These are phyloP conservation scores for Debaryomyces tyrocola DNA, from an alignment of 805 yeast species.

Conservation along the genomic window DNA sequence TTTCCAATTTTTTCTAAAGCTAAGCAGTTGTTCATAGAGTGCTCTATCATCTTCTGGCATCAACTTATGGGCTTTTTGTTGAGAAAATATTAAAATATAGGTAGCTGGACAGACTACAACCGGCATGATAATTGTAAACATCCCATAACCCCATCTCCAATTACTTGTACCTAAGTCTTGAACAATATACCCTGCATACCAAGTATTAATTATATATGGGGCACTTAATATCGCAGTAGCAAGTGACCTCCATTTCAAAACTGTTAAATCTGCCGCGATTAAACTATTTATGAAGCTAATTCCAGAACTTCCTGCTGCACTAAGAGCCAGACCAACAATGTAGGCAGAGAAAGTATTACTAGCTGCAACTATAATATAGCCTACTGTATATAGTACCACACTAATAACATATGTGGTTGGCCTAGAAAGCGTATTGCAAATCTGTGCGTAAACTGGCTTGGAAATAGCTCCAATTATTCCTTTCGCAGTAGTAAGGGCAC, in stretches of 20 bases:
- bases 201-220: slow-evolving; percentile 43
- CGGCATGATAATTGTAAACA: slow-evolving; percentile 49
- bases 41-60: slow-evolving; percentile 4
- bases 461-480: slow-evolving; percentile 21
- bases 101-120: slow-evolving; percentile 35
- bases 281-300: slow-evolving; percentile 15
- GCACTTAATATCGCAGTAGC: slow-evolving; percentile 20
- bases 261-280: slow-evolving; percentile 22
- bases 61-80: slow-evolving; percentile 22
- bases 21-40: background rate
- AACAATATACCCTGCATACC: slow-evolving; percentile 42
- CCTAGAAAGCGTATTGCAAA: slow-evolving; percentile 24
- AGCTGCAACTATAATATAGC: slow-evolving; percentile 21
- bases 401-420: slow-evolving; percentile 17
- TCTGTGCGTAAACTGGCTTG: slow-evolving; percentile 21
- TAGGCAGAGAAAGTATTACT: slow-evolving; percentile 20
- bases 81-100: slow-evolving; percentile 27
- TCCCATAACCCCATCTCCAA: slow-evolving; percentile 58
- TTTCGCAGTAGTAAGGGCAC: slow-evolving; percentile 17
- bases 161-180: slow-evolving; percentile 27
- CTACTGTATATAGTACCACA: slow-evolving; percentile 18
- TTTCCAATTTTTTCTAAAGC: background rate
- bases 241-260: slow-evolving; percentile 25
- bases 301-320: slow-evolving; percentile 21
- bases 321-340: slow-evolving; percentile 21